Evolutionary conservation across 768 basidiomycete genomes (phyloP), one percentile per base, ranked within the genome.

Genomic region (Tylopilus sp.): DNA sequence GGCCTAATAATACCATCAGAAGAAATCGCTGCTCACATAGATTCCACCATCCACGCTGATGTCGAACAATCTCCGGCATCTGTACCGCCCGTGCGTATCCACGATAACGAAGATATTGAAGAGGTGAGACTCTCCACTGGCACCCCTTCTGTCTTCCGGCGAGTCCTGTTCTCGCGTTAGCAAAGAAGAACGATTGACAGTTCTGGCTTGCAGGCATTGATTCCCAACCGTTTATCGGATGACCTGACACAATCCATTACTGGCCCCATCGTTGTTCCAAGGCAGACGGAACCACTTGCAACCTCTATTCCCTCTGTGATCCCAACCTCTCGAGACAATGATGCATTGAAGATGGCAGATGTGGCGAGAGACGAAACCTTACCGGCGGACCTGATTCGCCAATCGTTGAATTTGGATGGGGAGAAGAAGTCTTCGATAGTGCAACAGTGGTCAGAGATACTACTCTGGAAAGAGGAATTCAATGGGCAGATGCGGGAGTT

Each of bases 351-450:
- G 14, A 4, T 29, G 29, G n/a, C 28, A 11, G n/a, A 8, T 43
- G 6, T 11, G 21, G 24, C n/a, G 26, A 19, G 12, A 24, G 78
- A 84, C 53, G 81, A 84, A 21, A 42, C 52, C 82, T 92, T 55
- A 84, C 86, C 3, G 83, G n/a, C n/a, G n/a, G n/a, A 84, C 57
- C 60, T 88, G 36, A 74, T 89, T 10, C 80, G 83, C 44, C 81
- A 83, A 50, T 80, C 86, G 54, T 72, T 79, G 3, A 78, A 82
- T 22, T 13, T 31, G 26, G 14, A 45, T 21, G 21, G 19, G 13
- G 43, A 30, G 43, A 44, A 44, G 28, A 10, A 11, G 26, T n/a
- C n/a, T n/a, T 22, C 30, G 17, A 29, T 30, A n/a, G 28, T 19
- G 21, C 43, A 44, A 30, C 28, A 21, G n/a, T 44, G 28, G 28